Evolutionary conservation across 2,329 filamentous ascomycete species (phyloP).

Genomic region (Pseudogymnoascus sp.): DNA sequence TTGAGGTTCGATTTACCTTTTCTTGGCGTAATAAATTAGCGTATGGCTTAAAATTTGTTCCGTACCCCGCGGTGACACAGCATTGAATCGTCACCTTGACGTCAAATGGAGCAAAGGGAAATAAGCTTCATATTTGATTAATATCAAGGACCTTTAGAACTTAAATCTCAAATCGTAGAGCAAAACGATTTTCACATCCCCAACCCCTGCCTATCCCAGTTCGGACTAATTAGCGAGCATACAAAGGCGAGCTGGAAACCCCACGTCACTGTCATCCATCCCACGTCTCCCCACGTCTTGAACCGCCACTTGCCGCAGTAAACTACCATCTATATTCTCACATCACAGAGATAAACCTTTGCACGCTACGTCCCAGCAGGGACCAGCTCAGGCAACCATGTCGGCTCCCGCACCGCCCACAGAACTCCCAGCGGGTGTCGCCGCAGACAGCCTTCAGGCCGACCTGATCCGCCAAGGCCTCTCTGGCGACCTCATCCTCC

Average conservation of each 20-base stretch:
- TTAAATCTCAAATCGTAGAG: not conserved
- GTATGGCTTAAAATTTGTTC: not conserved
- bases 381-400: not conserved
- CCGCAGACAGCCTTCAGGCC: not conserved
- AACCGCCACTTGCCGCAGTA: not conserved
- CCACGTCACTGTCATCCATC: not conserved
- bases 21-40: slow-evolving; percentile 2
- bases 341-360: not conserved
- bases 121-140: not conserved
- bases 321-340: not conserved
- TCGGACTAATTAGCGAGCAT: not conserved
- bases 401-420: not conserved
- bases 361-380: not conserved
- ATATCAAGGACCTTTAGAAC: not conserved
- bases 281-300: not conserved
- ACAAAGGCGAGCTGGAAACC: not conserved
- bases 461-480: not conserved
- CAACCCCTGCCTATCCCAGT: not conserved
- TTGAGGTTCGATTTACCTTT: not conserved
- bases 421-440: not conserved
- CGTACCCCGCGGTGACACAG: not conserved
- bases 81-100: not conserved
- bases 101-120: not conserved
- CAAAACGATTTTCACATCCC: not conserved
- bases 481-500: slow-evolving; percentile 35